phyloP scores from a whole-genome alignment of 768 basidiomycete genomes.

The Sarcodon aspratus region DNA sequence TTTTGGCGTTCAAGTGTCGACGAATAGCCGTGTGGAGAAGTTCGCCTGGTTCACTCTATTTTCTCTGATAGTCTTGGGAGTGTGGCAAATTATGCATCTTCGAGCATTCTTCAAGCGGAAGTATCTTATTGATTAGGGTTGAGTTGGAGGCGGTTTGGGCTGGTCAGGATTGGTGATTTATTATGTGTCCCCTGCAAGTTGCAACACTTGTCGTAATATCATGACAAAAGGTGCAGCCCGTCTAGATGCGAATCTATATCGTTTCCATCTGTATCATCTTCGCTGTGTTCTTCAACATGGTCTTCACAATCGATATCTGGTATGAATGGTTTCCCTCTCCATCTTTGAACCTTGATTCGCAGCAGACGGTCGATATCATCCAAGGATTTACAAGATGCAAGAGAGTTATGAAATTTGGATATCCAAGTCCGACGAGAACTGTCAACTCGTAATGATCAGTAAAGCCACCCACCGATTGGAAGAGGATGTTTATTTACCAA shows the following conservation, averaged over 20 bases:
- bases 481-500: slow-evolving; percentile 31
- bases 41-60: slow-evolving; percentile 87
- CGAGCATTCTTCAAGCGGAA: slow-evolving; percentile 94
- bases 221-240: not conserved
- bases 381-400: slow-evolving; percentile 9
- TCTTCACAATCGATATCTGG: not conserved
- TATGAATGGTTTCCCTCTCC: slow-evolving; percentile 9
- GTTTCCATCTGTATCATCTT: not conserved
- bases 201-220: not conserved
- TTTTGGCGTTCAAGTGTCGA: slow-evolving; percentile 53
- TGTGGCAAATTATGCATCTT: slow-evolving; percentile 93
- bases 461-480: too few relatives aligned
- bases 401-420: slow-evolving; percentile 11
- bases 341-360: slow-evolving; percentile 11
- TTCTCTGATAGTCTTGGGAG: slow-evolving; percentile 68
- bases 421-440: slow-evolving; percentile 18
- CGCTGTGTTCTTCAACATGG: not conserved
- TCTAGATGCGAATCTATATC: not conserved
- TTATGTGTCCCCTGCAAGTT: too few relatives aligned
- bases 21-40: slow-evolving; percentile 81
- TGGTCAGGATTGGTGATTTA: too few relatives aligned
- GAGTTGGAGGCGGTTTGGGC: not conserved
- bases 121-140: slow-evolving; percentile 65
- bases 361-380: slow-evolving; percentile 14
- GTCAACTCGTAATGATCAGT: not conserved